phyloP scores from a whole-genome alignment of 345 rosid genomes.

The Orychophragmus violaceus region DNA sequence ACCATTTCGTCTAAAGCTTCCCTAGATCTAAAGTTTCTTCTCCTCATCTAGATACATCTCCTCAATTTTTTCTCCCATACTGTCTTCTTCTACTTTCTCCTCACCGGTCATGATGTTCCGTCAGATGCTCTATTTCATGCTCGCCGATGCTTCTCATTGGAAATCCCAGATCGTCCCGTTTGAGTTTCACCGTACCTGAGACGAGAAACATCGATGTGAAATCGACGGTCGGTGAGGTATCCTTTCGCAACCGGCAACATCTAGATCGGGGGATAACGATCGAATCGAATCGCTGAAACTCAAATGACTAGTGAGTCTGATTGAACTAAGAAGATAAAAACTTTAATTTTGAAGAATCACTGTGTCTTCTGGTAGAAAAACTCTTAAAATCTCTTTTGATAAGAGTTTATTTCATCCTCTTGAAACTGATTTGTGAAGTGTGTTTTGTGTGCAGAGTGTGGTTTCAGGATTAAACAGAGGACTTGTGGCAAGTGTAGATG shows the following conservation, averaged over 20 bases:
- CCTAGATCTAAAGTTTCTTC: too few species aligned
- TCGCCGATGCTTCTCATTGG: neutral
- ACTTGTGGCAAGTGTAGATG: slow-evolving; percentile 62
- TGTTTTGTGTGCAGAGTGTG: too few species aligned
- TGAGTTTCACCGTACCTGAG: neutral
- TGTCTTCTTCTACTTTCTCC: too few species aligned
- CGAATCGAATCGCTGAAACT: slow-evolving; percentile 39
- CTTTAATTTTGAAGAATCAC: neutral
- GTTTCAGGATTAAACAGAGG: slow-evolving; percentile 88
- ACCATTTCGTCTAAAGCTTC: too few species aligned
- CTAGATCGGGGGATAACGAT: slow-evolving; percentile 22
- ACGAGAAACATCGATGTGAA: slow-evolving; percentile 29
- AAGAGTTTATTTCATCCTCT: neutral
- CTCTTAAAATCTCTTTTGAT: neutral
- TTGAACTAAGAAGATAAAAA: neutral
- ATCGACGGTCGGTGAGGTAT: slow-evolving; percentile 39
- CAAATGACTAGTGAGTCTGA: slow-evolving; percentile 47
- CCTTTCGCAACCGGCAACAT: slow-evolving; percentile 37
- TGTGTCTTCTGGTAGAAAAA: too few species aligned
- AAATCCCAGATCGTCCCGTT: neutral
- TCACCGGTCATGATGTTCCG: neutral
- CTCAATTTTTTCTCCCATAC: too few species aligned
- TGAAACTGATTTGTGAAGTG: neutral
- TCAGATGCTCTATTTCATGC: neutral
- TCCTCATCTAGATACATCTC: too few species aligned